These are phyloP conservation scores for Irpex rosettiformis DNA, from an alignment of 1,284 basidiomycete species.

Conservation along the genomic window DNA sequence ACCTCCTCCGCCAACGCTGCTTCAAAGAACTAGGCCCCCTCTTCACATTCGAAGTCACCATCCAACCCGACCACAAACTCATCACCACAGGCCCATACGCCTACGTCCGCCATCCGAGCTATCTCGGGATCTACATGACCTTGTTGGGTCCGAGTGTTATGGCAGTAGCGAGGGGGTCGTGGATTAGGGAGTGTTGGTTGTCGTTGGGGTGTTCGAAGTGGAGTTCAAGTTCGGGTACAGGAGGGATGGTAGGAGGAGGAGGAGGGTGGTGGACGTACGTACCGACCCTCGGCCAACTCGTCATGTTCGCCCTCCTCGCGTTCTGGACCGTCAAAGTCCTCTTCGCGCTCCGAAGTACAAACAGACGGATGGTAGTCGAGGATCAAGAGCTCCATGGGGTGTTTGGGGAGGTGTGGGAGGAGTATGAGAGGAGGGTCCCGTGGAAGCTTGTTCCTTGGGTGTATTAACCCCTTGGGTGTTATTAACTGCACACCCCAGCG, in stretches of 20 bases:
- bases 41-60: constrained; percentile 30
- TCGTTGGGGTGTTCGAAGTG: constrained; percentile 36
- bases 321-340: constrained; percentile 26
- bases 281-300: constrained; percentile 11
- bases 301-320: constrained; percentile 21
- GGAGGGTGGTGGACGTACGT: constrained; percentile 25
- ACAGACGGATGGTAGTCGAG: constrained; percentile 34
- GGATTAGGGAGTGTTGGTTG: constrained; percentile 24
- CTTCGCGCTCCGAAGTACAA: constrained; percentile 26
- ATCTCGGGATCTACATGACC: constrained; percentile 26
- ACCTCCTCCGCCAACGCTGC: constrained; percentile 23
- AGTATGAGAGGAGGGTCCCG: constrained; percentile 43
- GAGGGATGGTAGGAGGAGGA: constrained; percentile 20
- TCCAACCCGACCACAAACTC: constrained; percentile 24
- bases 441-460: constrained; percentile 54
- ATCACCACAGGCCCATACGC: constrained; percentile 28
- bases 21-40: constrained; percentile 26
- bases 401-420: constrained; percentile 52
- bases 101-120: constrained; percentile 29
- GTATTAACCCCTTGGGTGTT: constrained; percentile 15
- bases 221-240: constrained; percentile 34
- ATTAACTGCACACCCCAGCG: no score
- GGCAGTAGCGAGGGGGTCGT: constrained; percentile 23
- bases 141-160: constrained; percentile 24
- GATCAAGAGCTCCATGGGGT: constrained; percentile 48